These are phyloP conservation scores for Cordyceps javanica DNA, from an alignment of 2,329 filamentous ascomycete species.

Conservation along the genomic window DNA sequence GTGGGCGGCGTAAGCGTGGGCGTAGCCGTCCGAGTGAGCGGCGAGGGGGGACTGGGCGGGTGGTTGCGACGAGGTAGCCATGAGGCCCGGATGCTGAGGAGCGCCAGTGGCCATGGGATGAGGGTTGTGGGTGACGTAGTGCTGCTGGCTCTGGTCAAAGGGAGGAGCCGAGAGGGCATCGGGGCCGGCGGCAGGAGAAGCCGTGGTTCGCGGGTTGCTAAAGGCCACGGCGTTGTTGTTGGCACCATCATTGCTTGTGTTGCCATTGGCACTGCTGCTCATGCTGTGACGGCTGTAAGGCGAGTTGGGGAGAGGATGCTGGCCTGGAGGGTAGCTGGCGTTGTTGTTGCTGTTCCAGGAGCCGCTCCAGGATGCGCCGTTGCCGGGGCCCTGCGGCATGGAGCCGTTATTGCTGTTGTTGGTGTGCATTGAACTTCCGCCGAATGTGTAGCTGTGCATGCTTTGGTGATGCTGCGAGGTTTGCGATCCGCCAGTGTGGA, in stretches of 20 bases:
- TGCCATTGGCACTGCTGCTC: background rate
- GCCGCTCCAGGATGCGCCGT: conserved; percentile 15
- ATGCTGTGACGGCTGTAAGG: conserved; percentile 24
- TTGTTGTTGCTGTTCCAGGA: background rate
- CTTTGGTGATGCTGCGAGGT: conserved; percentile 48
- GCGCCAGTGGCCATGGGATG: conserved; percentile 14
- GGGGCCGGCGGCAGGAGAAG: conserved; percentile 45
- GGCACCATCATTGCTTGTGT: background rate
- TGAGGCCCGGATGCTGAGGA: conserved; percentile 4
- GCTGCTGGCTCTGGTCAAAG: conserved; percentile 60
- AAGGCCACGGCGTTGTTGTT: conserved; percentile 38
- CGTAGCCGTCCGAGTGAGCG: background rate
- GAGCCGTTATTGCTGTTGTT: background rate
- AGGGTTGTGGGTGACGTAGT: conserved; percentile 38
- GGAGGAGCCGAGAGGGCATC: conserved; percentile 61
- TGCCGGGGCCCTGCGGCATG: background rate
- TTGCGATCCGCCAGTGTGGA: conserved; percentile 54
- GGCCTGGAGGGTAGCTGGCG: conserved; percentile 1
- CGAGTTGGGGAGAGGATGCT: conserved; percentile 23
- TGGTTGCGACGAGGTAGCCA: conserved; percentile 19
- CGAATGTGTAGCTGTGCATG: conserved; percentile 49
- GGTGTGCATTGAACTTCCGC: conserved; percentile 26
- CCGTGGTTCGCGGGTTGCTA: conserved; percentile 26
- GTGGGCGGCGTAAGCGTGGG: conserved; percentile 39
- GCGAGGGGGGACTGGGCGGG: conserved; percentile 27